Percentiles rank a stretch among this genome's conserved stretches.
These are phyloP conservation scores for Fistulinella cinereoalba DNA, from an alignment of 1,284 basidiomycete genomes.

Conservation along the genomic window DNA sequence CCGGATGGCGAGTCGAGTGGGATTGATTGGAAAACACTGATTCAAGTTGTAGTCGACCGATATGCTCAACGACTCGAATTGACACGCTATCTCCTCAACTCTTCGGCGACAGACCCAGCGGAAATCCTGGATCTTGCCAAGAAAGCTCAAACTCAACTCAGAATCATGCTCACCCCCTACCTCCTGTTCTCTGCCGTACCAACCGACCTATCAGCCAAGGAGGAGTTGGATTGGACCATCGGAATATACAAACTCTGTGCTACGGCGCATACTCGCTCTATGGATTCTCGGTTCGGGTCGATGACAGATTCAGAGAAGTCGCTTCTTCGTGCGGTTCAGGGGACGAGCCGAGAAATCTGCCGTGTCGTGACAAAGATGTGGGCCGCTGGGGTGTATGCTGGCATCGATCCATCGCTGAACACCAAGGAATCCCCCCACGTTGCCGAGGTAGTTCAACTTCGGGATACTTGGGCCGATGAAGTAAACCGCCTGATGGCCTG, in stretches of 20 bases:
- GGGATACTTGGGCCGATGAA: slow-evolving; percentile 26
- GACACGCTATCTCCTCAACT: slow-evolving; percentile 21
- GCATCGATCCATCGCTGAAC: not conserved
- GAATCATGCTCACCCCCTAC: slow-evolving; percentile 24
- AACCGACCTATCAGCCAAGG: not conserved
- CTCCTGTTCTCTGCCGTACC: slow-evolving; percentile 10
- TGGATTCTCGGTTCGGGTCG: slow-evolving; percentile 13
- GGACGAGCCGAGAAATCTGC: slow-evolving; percentile 44
- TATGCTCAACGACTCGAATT: slow-evolving; percentile 43
- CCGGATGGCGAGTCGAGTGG: not conserved
- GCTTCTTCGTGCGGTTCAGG: slow-evolving; percentile 35
- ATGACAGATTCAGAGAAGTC: slow-evolving; percentile 39
- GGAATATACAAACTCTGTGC: slow-evolving; percentile 32
- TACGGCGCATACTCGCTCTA: slow-evolving; percentile 35
- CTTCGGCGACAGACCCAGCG: not conserved
- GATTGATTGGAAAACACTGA: not conserved
- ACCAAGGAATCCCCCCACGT: not conserved
- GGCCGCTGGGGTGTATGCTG: slow-evolving; percentile 19
- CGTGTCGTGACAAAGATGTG: slow-evolving; percentile 44
- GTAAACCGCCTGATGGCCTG: slow-evolving; percentile 34
- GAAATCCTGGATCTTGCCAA: slow-evolving; percentile 17
- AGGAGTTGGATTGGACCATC: slow-evolving; percentile 22
- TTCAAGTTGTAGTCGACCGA: slow-evolving; percentile 12
- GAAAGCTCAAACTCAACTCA: slow-evolving; percentile 26
- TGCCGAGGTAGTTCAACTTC: slow-evolving; percentile 4